phyloP scores from a whole-genome alignment of 345 rosid genomes.

The Erucastrum elatum region DNA sequence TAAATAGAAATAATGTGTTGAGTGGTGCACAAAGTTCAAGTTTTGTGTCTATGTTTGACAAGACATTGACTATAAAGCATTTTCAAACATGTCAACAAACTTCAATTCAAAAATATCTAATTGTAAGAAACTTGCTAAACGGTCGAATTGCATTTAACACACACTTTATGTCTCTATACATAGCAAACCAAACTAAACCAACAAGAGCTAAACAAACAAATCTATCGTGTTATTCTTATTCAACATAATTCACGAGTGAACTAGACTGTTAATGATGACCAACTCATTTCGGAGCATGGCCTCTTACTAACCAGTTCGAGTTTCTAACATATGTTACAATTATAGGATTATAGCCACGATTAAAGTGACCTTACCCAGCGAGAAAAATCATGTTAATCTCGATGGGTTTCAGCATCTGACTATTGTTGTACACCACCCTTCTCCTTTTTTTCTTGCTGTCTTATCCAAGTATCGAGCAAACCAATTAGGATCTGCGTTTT shows the following conservation, averaged over 20 bases:
- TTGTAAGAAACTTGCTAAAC: background rate
- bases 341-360: background rate
- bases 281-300: background rate
- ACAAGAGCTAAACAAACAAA: background rate
- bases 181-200: background rate
- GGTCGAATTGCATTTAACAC: background rate
- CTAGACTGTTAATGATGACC: background rate
- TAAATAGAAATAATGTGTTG: background rate
- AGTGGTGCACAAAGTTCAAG: background rate
- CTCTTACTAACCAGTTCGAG: background rate
- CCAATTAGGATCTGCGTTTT: constrained; percentile 59
- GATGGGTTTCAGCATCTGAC: constrained; percentile 22
- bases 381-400: background rate
- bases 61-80: background rate
- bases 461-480: constrained; percentile 50
- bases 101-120: background rate
- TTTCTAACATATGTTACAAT: background rate
- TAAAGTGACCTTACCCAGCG: background rate
- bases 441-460: constrained; percentile 37
- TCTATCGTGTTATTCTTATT: background rate
- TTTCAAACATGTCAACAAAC: background rate
- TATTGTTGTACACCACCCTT: background rate
- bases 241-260: background rate
- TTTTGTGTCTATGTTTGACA: background rate
- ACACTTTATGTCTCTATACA: background rate